Percentiles rank a stretch among this genome's conserved stretches.
These are phyloP conservation scores for Globisporangium viniferum DNA, from an alignment of 352 stramenopile genomes.

Conservation along the genomic window DNA sequence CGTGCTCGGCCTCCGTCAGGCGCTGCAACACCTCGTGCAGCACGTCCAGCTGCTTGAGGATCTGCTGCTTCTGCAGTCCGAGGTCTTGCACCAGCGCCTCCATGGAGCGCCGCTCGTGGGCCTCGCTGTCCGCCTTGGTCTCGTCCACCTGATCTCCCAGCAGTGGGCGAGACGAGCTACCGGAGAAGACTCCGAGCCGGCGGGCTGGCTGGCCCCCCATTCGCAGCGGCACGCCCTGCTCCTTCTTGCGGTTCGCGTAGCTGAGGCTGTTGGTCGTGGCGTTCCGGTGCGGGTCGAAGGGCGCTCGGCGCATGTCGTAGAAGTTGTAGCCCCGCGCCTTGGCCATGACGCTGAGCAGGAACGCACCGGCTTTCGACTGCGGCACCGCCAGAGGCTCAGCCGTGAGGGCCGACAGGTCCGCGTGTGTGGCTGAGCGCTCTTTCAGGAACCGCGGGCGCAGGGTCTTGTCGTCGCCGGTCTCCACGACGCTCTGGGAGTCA, in stretches of 20 bases:
- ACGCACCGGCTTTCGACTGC: slow-evolving; percentile 57
- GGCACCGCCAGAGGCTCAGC: slow-evolving; percentile 18
- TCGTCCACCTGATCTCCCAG: slow-evolving; percentile 18
- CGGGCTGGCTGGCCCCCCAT: slow-evolving; percentile 13
- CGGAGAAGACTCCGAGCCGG: slow-evolving; percentile 9
- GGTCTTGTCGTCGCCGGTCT: slow-evolving; percentile 34
- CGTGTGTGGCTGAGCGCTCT: slow-evolving; percentile 46
- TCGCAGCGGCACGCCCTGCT: slow-evolving; percentile 32
- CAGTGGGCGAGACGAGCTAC: slow-evolving; percentile 6
- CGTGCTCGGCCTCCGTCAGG: slow-evolving; percentile 27
- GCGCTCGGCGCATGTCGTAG: slow-evolving; percentile 20
- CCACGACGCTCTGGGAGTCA: slow-evolving; percentile 8
- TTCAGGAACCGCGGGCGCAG: slow-evolving; percentile 49
- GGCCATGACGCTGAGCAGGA: slow-evolving; percentile 46
- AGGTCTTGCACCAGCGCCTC: slow-evolving; percentile 33
- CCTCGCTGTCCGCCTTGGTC: slow-evolving; percentile 14
- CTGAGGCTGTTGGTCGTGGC: slow-evolving; percentile 25
- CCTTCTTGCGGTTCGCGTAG: slow-evolving; percentile 26
- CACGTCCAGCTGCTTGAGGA: slow-evolving; percentile 32
- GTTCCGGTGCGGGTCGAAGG: slow-evolving; percentile 21
- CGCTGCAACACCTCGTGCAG: slow-evolving; percentile 33
- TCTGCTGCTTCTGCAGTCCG: slow-evolving; percentile 31
- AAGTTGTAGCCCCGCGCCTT: slow-evolving; percentile 25
- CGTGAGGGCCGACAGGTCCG: slow-evolving; percentile 18
- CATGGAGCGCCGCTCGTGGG: slow-evolving; percentile 11